phyloP scores from a whole-genome alignment of 345 rosid genomes.

The Reutealis trisperma region DNA sequence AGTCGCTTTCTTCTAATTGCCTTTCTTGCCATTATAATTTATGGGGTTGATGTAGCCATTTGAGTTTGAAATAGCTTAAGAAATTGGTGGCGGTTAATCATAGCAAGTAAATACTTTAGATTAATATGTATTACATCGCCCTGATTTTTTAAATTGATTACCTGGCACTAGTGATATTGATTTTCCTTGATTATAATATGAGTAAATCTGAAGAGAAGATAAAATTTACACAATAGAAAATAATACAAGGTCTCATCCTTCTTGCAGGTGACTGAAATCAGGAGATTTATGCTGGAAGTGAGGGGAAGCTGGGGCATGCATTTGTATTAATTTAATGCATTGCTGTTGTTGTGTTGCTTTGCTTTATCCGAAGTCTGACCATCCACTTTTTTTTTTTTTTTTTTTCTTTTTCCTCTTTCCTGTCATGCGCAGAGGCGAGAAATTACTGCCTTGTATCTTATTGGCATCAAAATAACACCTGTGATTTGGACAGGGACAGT shows the following conservation, averaged over 20 bases:
- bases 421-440: constrained; percentile 15
- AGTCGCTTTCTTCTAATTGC: constrained; percentile 3
- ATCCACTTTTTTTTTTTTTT: background rate
- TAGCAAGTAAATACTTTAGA: background rate
- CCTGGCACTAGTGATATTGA: background rate
- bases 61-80: background rate
- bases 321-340: constrained; percentile 3
- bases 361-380: constrained; percentile 6
- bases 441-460: constrained; percentile 20
- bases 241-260: background rate
- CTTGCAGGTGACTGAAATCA: constrained; percentile 29
- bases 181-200: background rate
- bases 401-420: background rate
- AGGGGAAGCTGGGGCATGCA: constrained; percentile 12
- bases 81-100: background rate
- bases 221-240: background rate
- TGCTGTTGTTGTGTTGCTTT: background rate
- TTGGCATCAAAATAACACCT: constrained; percentile 19
- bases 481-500: constrained; percentile 14
- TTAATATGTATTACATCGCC: background rate
- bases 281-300: constrained; percentile 16
- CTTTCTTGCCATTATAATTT: background rate
- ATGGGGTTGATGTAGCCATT: background rate
- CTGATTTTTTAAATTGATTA: background rate
- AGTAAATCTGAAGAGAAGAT: background rate